phyloP scores from a whole-genome alignment of 768 basidiomycete genomes.

The Mycena polygramma region DNA sequence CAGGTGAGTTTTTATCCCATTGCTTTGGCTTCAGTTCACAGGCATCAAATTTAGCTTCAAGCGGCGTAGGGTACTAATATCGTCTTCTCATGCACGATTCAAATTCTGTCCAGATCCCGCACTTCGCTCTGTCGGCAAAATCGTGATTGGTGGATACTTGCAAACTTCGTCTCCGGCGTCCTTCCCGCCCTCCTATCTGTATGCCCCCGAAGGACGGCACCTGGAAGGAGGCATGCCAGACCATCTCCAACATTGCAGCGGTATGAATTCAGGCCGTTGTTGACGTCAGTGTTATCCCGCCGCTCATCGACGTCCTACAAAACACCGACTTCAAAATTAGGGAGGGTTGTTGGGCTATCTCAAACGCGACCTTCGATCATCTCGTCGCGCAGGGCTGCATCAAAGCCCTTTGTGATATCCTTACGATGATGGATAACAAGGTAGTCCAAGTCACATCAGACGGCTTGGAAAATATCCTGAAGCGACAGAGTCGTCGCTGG shows the following conservation, averaged over 20 bases:
- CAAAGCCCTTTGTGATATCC: constrained; percentile 96
- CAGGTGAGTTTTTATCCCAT: constrained; percentile 63
- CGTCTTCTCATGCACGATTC: constrained; percentile 94
- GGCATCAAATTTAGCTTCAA: constrained; percentile 77
- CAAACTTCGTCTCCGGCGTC: constrained; percentile 98
- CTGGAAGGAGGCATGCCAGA: constrained; percentile 99
- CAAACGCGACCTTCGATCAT: constrained; percentile 99
- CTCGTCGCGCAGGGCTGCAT: constrained; percentile 99
- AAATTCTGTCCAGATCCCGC: constrained; percentile 99
- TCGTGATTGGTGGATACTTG: constrained; percentile 98
- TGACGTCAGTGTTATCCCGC: constrained; percentile 97
- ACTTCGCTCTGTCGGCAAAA: constrained; percentile 98
- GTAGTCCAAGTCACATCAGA: constrained; percentile 99
- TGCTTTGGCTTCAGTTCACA: background rate
- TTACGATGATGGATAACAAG: constrained; percentile 99
- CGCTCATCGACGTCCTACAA: constrained; percentile 96
- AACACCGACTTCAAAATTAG: constrained; percentile 99
- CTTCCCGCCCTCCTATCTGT: constrained; percentile 94
- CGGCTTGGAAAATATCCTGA: constrained; percentile 97
- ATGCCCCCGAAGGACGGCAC: constrained; percentile 99
- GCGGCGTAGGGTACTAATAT: constrained; percentile 99
- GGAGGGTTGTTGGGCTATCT: constrained; percentile 93
- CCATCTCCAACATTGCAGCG: constrained; percentile 98
- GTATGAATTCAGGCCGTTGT: constrained; percentile 98
- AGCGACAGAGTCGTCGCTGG: constrained; percentile 89